A percentile compares a stretch with the other conserved stretches of the same genome.
These are phyloP conservation scores for Ulota crispa DNA, from an alignment of 225 moss, liverwort and hornwort genomes.

Conservation along the genomic window DNA sequence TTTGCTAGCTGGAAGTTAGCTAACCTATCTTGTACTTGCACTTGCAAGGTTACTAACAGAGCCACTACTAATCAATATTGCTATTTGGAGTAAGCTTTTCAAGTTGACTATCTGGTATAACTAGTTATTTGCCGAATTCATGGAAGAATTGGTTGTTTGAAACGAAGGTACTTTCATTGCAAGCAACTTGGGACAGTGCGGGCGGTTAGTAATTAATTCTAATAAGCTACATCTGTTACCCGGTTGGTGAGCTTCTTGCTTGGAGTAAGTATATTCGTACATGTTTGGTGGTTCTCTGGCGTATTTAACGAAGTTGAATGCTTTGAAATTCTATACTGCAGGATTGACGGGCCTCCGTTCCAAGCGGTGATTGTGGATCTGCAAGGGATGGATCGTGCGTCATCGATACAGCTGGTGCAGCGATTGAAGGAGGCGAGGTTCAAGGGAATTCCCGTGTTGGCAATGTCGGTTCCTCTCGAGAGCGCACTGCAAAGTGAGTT, in stretches of 20 bases:
- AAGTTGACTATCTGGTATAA: background rate
- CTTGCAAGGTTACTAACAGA: background rate
- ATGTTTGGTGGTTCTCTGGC: background rate
- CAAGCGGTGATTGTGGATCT: conserved; percentile 73
- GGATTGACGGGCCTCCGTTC: conserved; percentile 47
- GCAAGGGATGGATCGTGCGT: conserved; percentile 60
- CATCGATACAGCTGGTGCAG: conserved; percentile 56
- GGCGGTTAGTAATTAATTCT: background rate
- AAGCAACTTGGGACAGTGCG: background rate
- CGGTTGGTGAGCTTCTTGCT: background rate
- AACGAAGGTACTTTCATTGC: background rate
- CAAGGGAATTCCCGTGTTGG: conserved; percentile 55
- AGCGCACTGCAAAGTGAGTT: conserved; percentile 51
- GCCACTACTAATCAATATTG: too few relatives aligned
- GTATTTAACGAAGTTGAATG: background rate
- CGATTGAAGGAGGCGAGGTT: conserved; percentile 41
- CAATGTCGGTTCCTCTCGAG: conserved; percentile 60
- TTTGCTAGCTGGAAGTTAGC: background rate
- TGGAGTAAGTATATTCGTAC: background rate
- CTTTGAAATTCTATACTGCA: conserved; percentile 20
- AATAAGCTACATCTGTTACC: background rate
- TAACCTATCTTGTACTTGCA: background rate
- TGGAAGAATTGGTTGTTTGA: background rate
- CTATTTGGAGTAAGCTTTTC: background rate
- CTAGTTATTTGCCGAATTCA: background rate